A percentile compares a stretch with the other conserved stretches of the same genome.
Evolutionary conservation across 2,329 filamentous ascomycete species (phyloP).

Genomic region (Paecilomyces dactylethromorphus): DNA sequence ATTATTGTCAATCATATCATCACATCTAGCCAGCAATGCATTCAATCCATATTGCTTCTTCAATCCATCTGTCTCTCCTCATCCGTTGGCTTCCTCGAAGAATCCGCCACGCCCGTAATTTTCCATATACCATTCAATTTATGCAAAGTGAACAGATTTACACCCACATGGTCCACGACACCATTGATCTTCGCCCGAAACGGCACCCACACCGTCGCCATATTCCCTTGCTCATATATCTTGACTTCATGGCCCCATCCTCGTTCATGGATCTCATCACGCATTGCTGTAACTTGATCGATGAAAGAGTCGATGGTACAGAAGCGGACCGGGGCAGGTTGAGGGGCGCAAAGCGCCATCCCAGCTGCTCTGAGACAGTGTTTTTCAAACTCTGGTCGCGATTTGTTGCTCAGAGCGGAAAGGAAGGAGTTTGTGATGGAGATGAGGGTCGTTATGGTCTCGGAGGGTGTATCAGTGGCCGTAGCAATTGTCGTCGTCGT

Average conservation of each 20-base stretch:
- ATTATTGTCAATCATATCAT: background rate
- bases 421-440: conserved; percentile 23
- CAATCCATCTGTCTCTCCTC: background rate
- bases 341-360: conserved; percentile 27
- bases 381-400: conserved; percentile 24
- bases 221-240: conserved; percentile 19
- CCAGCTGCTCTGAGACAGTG: conserved; percentile 27
- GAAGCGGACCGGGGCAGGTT: conserved; percentile 22
- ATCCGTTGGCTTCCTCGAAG: conserved; percentile 23
- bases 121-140: conserved; percentile 27
- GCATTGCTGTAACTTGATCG: conserved; percentile 21
- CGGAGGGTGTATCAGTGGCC: background rate
- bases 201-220: conserved; percentile 29
- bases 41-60: background rate
- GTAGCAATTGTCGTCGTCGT: conserved; percentile 6
- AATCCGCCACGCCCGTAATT: conserved; percentile 28
- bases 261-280: conserved; percentile 26
- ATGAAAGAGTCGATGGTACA: conserved; percentile 29
- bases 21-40: background rate
- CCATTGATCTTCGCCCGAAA: conserved; percentile 29
- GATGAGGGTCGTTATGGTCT: conserved; percentile 14
- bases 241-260: conserved; percentile 30
- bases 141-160: conserved; percentile 27
- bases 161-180: conserved; percentile 28
- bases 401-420: conserved; percentile 22